Base-by-base conservation (phyloP, 441 rosid genomes). In the California macrophylla region DNA sequence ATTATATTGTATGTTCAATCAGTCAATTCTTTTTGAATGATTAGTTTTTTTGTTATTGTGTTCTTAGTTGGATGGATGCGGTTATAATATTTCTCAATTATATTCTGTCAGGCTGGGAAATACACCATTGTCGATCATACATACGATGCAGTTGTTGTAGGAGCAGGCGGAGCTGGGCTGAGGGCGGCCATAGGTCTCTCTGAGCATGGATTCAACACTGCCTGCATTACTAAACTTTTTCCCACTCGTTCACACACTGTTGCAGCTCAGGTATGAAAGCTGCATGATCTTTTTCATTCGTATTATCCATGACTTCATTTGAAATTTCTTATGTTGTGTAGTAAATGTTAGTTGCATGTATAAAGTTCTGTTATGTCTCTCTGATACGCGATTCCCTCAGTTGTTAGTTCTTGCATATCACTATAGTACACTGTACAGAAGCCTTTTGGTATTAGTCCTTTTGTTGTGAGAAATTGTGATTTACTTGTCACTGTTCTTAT, bases 101-200 rank as follows among this genome's bases (percentile, higher is more conserved):
- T 38, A 7, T 65, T 74, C 52, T 63, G 61, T 34, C 83, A 87
- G 90, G 74, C 77, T 62, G 83, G 77, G 29, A 87, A 76, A 34
- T 92, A 93, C 77, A 93, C 97, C 52, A 69, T 93, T 67, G 97
- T 91, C 16, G 96, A 93, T 85, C 98, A 93, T 80, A 84, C 93
- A n/a, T 93, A 93, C 16, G 98, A 93, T 73, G 97, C 98, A 5
- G 85, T 93, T 2, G 97, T 93, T 25, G 95, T 91, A 1, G 97
- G 98, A 79, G 98, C 97, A 34, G 98, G 98, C 68, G 98, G 98
- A 58, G 98, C 97, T 0, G 97, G 98, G 50, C 81, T 91, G 74
- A 78, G 97, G 73, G 96, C 98, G 9, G 96, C 96, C 36, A 93
- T 93, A 13, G 97, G 97, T 28, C 90, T 93, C 36, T 91, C 97